Evolutionary conservation across 2,329 filamentous ascomycete species (phyloP).

Genomic region (Arthroderma sp.): DNA sequence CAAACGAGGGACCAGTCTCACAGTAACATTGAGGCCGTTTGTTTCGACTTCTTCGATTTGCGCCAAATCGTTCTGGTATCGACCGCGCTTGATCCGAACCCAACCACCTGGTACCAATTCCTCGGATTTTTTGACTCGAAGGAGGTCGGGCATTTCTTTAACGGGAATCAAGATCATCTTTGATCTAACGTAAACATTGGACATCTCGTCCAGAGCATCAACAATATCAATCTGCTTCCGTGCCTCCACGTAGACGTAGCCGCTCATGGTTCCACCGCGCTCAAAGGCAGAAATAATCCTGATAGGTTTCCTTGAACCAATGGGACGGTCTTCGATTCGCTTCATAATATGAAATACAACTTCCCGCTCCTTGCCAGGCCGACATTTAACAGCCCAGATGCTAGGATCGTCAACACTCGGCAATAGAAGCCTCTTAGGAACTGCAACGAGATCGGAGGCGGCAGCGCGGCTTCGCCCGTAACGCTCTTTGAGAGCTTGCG

Average conservation of each 20-base stretch:
- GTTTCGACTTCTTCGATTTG: conserved; percentile 87
- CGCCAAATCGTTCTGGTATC: conserved; percentile 79
- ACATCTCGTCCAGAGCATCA: conserved; percentile 66
- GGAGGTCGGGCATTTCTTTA: conserved; percentile 94
- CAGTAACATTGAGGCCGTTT: conserved; percentile 76
- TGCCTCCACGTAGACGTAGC: conserved; percentile 91
- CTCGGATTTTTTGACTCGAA: conserved; percentile 77
- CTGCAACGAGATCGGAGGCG: conserved; percentile 57
- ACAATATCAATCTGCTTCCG: conserved; percentile 75
- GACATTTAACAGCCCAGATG: conserved; percentile 88
- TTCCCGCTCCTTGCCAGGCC: conserved; percentile 89
- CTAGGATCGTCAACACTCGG: conserved; percentile 90
- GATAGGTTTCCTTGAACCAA: conserved; percentile 64
- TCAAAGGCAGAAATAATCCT: conserved; percentile 86
- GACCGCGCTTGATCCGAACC: conserved; percentile 70
- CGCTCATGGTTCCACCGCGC: conserved; percentile 76
- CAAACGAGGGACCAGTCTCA: conserved; percentile 77
- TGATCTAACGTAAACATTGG: conserved; percentile 77
- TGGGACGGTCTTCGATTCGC: conserved; percentile 62
- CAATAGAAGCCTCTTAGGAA: conserved; percentile 74
- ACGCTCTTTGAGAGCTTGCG: conserved; percentile 70
- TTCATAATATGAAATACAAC: conserved; percentile 80
- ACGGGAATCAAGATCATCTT: conserved; percentile 84
- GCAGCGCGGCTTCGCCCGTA: conserved; percentile 67
- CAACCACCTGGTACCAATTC: conserved; percentile 77